Percentiles rank a stretch among this genome's conserved stretches.
Conservation (phyloP, 2,329 filamentous ascomycete genomes). For the Aspergillus proliferans region DNA sequence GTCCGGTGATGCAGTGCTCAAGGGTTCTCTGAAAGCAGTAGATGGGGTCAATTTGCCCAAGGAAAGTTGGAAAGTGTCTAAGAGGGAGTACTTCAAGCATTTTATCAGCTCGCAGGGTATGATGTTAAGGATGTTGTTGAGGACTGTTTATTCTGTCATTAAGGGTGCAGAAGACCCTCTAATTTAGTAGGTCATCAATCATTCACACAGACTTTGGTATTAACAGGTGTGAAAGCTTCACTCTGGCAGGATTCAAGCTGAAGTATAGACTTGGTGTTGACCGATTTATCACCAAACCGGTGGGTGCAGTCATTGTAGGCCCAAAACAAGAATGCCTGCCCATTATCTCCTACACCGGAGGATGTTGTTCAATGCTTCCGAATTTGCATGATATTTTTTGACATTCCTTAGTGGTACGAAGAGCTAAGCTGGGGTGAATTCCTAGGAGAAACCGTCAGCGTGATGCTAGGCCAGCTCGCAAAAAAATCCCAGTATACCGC, state of each 20-base stretch:
- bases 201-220: not conserved
- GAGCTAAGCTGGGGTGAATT: conserved; percentile 9
- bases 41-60: conserved; percentile 1
- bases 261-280: conserved; percentile 3
- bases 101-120: conserved; percentile 1
- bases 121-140: conserved; percentile 1
- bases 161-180: not conserved
- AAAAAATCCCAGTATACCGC: conserved; percentile 1
- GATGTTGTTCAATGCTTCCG: not conserved
- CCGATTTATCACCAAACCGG: not conserved
- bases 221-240: not conserved
- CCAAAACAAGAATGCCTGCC: not conserved
- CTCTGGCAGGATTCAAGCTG: not conserved
- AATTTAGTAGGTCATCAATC: conserved; percentile 1
- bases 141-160: not conserved
- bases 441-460: conserved; percentile 4
- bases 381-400: not conserved
- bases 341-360: conserved; percentile 3
- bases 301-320: conserved; percentile 1
- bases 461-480: conserved; percentile 10
- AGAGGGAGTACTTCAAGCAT: not conserved
- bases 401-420: conserved; percentile 6
- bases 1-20: not conserved
- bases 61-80: conserved; percentile 2
- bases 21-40: not conserved